phyloP scores from a whole-genome alignment of 371 early-diverging fungal genomes.

The Rhizomucor miehei region DNA sequence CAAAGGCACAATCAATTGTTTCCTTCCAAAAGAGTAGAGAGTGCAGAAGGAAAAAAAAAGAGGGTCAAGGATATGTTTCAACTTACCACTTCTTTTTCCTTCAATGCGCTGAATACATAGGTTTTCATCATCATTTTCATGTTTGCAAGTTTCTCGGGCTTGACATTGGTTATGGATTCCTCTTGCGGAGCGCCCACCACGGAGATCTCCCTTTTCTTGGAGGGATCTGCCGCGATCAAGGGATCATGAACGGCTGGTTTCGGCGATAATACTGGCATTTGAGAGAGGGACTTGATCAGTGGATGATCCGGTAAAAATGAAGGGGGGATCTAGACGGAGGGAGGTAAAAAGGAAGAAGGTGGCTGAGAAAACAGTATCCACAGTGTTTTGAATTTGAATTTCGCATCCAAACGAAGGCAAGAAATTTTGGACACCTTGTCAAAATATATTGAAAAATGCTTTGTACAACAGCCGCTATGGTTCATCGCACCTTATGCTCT shows the following conservation, averaged over 20 bases:
- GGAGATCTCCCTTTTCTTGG: not conserved
- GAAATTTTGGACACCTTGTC: too few relatives aligned
- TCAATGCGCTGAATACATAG: slow-evolving; percentile 38
- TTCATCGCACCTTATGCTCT: too few relatives aligned
- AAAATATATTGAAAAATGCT: too few relatives aligned
- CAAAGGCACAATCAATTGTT: slow-evolving; percentile 3
- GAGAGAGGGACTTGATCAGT: too few relatives aligned
- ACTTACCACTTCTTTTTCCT: slow-evolving; percentile 49
- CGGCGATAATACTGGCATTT: not conserved
- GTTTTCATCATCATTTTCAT: slow-evolving; percentile 45
- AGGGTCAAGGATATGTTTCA: not conserved
- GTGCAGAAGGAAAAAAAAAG: slow-evolving; percentile 5
- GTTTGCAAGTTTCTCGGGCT: slow-evolving; percentile 14
- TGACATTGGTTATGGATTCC: slow-evolving; percentile 4
- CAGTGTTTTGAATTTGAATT: not conserved
- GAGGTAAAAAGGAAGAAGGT: not conserved
- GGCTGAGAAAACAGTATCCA: not conserved
- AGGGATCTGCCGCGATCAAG: not conserved
- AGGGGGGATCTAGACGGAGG: too few relatives aligned
- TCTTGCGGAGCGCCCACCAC: slow-evolving; percentile 1
- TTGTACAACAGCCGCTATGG: too few relatives aligned
- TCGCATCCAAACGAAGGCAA: not conserved
- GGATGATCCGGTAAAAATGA: too few relatives aligned
- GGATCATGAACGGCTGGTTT: not conserved
- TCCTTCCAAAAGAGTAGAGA: not conserved